These are phyloP conservation scores for Fusarium luffae DNA, from an alignment of 2,329 filamentous ascomycete genomes.

Conservation along the genomic window DNA sequence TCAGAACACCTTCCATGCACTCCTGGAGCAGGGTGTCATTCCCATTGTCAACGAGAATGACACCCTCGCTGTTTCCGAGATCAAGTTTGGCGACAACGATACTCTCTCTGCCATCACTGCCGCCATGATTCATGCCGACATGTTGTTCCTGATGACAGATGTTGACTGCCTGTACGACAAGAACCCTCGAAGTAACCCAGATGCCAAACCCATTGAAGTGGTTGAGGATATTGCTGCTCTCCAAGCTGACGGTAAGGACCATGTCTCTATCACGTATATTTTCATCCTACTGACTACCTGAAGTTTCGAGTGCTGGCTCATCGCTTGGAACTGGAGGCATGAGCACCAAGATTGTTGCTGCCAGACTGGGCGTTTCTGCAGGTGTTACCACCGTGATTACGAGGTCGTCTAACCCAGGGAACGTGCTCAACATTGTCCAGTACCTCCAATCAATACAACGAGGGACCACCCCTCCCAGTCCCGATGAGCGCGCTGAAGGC, in stretches of 20 bases:
- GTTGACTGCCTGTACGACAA: constrained; percentile 98
- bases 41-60: constrained; percentile 99
- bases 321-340: constrained; percentile 94
- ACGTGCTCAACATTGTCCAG: constrained; percentile 86
- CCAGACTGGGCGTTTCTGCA: constrained; percentile 89
- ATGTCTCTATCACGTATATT: neutral
- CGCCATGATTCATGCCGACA: constrained; percentile 96
- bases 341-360: constrained; percentile 96
- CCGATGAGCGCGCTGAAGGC: constrained; percentile 49
- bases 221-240: constrained; percentile 88
- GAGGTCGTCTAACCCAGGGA: constrained; percentile 90
- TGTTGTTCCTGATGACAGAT: constrained; percentile 98
- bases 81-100: constrained; percentile 99
- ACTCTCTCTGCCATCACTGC: constrained; percentile 96
- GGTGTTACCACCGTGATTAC: constrained; percentile 97
- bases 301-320: constrained; percentile 89
- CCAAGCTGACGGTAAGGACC: constrained; percentile 77
- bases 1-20: constrained; percentile 91
- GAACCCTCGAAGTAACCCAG: constrained; percentile 86
- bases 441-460: constrained; percentile 58
- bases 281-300: constrained; percentile 27
- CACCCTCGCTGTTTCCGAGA: constrained; percentile 94
- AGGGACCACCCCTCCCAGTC: constrained; percentile 32
- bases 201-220: constrained; percentile 90
- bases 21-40: constrained; percentile 94